phyloP scores from a whole-genome alignment of 2,329 filamentous ascomycete species.

The Aspergillus sp. region DNA sequence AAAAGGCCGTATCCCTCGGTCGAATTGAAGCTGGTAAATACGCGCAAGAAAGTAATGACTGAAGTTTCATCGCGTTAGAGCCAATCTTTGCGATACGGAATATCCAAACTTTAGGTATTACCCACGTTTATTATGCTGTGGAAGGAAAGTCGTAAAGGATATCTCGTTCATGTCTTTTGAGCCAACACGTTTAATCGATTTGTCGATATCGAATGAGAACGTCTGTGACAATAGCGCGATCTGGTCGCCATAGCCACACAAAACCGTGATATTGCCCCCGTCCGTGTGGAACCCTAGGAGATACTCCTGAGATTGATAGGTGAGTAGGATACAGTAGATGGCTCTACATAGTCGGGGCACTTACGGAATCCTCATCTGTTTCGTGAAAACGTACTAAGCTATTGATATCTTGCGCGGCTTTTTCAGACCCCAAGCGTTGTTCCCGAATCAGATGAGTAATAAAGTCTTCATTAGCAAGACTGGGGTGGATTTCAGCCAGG shows the following conservation, averaged over 20 bases:
- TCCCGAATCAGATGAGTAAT: constrained; percentile 12
- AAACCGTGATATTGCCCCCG: constrained; percentile 5
- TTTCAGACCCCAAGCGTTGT: constrained; percentile 6
- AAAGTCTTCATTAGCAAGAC: constrained; percentile 1
- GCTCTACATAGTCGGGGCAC: neutral
- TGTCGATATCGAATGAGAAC: constrained; percentile 11
- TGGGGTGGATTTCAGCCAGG: constrained; percentile 10
- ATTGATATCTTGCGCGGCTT: constrained; percentile 8
- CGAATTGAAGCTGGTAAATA: constrained; percentile 5
- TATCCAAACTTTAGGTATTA: neutral
- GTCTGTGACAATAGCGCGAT: neutral
- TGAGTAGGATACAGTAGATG: too few relatives aligned
- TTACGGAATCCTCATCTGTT: neutral
- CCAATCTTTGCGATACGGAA: neutral
- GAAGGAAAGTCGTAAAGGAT: constrained; percentile 8
- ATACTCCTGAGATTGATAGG: constrained; percentile 9
- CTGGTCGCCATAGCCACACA: constrained; percentile 8
- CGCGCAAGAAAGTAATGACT: constrained; percentile 12
- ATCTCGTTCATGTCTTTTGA: constrained; percentile 12
- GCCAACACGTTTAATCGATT: constrained; percentile 9
- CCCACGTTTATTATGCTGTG: constrained; percentile 9
- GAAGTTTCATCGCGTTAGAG: neutral
- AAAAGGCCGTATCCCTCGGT: constrained; percentile 8
- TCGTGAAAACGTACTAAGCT: constrained; percentile 2
- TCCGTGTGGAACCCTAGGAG: constrained; percentile 6